Base-by-base conservation (phyloP, 768 basidiomycete species). In the Lactarius evosmus region DNA sequence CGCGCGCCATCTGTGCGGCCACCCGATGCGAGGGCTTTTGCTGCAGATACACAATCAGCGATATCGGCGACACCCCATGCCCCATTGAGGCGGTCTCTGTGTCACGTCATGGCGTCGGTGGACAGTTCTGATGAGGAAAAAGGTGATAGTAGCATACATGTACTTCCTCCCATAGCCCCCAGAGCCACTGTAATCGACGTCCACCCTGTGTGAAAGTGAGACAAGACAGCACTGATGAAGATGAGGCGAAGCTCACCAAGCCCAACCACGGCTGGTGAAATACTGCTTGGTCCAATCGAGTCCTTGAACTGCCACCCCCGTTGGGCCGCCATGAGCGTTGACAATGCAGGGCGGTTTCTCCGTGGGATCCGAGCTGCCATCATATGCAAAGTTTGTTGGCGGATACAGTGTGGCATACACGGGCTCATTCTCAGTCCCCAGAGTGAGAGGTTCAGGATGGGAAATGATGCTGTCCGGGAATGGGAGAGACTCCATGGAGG, bases 1-100 rank as follows among this genome's bases (percentile, higher is more conserved):
- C 91, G 85, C 55, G 81, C 74, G 1, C 77, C 74, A 65, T 94
- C 91, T 60, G 89, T 79, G 68, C 87, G 81, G 9, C 79, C 76
- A 70, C 82, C 73, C 0, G 65, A 46, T 1, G 83, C 77, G 40
- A 91, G 79, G 36, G 77, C 69, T 25, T 73, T 75, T 0, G 84
- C 82, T 3, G 88, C 83, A n/a, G 75, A 71, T 41, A 84, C 83
- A 62, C 83, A 83, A 70, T 94, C 92, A 22, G 80, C 75, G 1
- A 88, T 80, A 68, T 94, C 92, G 8, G 86, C 81, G 16, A 91
- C 67, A 4, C 91, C 92, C 92, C 92, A 94, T 14, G 83, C 75
- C 6, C 78, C 80, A 41, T 77, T 76, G 3, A 93, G 82, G 17
- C 86, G 81, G 58, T 80, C 79, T 62, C 76, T 77, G 65, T 3